Base-by-base conservation (phyloP, 805 yeast species). In the Lipomyces mesembrius region DNA sequence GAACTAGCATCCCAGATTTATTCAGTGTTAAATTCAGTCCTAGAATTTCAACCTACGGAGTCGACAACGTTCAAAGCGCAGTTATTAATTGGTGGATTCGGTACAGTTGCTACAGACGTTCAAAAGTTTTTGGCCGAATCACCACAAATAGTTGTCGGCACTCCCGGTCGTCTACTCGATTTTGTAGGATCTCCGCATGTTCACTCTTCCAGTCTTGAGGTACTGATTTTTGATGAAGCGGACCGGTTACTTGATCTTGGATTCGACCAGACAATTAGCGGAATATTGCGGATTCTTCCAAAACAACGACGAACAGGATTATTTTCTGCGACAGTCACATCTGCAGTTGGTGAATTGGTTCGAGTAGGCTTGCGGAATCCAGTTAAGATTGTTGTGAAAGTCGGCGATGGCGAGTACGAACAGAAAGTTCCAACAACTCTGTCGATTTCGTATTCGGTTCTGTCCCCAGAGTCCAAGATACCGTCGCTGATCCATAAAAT, bases 331-430 rank as follows among this genome's bases (percentile, higher is more conserved):
- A 95, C 99, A 0, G 87, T 95, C 60, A 85, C 90, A 6, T 87
- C 90, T 64, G 95, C 97, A 0, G 92, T 95, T 11, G 82, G 84
- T 46, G 85, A 86, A 61, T 85, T 95, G 32, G 91, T 92, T 76
- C 87, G 89, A 65, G 88, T 96, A 0, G 98, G 98, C 20, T 86
- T 95, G 85, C 84, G 96, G 63, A 94, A 95, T 76, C 99, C 99
- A 0, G 96, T 94, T 12, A 90, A 88, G 74, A 84, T 95, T 37
- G 85, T 88, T 1, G 99, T 94, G 25, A 89, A 86, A 70, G 83
- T 89, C 1, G 73, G 72, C 22, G 63, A 59, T 6, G 79, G 75
- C 52, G 71, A 77, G 0, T 72, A 75, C 1, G 79, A 79, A 64
- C 72, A 65, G 55, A 74, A 79, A 5, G 82, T 84, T 0, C 98